These are phyloP conservation scores for Magnaporthiopsis rhizophila DNA, from an alignment of 2,329 filamentous ascomycete species.

Conservation along the genomic window DNA sequence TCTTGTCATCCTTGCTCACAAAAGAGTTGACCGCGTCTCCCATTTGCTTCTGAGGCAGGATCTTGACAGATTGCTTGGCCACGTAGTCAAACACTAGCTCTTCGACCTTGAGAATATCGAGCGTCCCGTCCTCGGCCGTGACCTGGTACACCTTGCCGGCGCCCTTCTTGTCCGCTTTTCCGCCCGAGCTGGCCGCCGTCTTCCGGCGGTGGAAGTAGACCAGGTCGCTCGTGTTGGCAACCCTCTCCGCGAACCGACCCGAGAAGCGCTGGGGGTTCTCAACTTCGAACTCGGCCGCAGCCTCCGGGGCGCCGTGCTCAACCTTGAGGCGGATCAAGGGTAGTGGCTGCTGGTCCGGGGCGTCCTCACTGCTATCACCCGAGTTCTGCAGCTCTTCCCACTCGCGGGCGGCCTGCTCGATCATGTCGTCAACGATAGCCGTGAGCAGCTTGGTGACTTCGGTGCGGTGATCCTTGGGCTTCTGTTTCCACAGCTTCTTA, in stretches of 20 bases:
- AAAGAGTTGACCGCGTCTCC: constrained; percentile 89
- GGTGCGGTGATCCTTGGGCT: constrained; percentile 64
- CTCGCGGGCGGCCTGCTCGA: constrained; percentile 70
- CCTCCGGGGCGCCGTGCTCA: constrained; percentile 79
- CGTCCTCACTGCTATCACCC: constrained; percentile 32
- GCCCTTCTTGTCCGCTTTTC: constrained; percentile 29
- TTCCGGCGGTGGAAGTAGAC: constrained; percentile 92
- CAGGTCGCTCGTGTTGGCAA: constrained; percentile 91
- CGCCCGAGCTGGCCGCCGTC: constrained; percentile 30
- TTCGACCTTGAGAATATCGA: constrained; percentile 80
- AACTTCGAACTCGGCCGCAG: constrained; percentile 71
- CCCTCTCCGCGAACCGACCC: constrained; percentile 79
- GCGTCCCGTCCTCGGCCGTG: constrained; percentile 50
- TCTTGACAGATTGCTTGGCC: constrained; percentile 78
- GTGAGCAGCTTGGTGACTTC: constrained; percentile 73
- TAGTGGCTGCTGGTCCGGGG: constrained; percentile 56
- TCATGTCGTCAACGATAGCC: constrained; percentile 75
- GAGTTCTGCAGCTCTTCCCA: constrained; percentile 68
- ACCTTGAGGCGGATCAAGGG: constrained; percentile 86
- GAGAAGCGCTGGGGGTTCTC: constrained; percentile 97
- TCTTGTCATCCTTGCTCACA: constrained; percentile 90
- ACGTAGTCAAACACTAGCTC: constrained; percentile 84
- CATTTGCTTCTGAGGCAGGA: constrained; percentile 86
- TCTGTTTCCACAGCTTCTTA: constrained; percentile 64
- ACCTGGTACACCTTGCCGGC: constrained; percentile 56